Evolutionary conservation across 257 asterid species (phyloP).

Genomic region (Salvia rosmarinus): DNA sequence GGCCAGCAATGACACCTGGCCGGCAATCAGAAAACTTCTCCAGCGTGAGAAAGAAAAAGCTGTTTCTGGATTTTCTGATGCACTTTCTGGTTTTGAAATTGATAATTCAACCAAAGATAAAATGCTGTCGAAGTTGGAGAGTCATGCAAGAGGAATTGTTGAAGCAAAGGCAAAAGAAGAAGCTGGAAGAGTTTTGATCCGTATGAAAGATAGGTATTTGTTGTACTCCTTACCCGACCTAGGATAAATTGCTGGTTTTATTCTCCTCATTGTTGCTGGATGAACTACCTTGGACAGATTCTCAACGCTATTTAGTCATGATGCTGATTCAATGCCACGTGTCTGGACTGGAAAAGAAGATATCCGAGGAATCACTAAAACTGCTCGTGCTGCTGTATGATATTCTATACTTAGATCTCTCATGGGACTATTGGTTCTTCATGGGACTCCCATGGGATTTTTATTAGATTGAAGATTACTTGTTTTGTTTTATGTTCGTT

Average conservation of each 20-base stretch:
- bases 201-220: conserved; percentile 88
- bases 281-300: conserved; percentile 48
- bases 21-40: conserved; percentile 81
- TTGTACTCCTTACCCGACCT: conserved; percentile 26
- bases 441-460: conserved; percentile 4
- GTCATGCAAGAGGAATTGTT: conserved; percentile 77
- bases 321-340: conserved; percentile 84
- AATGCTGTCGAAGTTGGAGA: conserved; percentile 67
- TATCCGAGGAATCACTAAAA: conserved; percentile 72
- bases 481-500: conserved; percentile 6
- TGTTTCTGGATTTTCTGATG: conserved; percentile 59
- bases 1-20: conserved; percentile 91
- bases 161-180: conserved; percentile 92
- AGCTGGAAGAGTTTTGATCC: conserved; percentile 90
- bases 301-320: conserved; percentile 67
- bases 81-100: conserved; percentile 87
- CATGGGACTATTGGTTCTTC: conserved; percentile 18
- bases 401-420: conserved; percentile 30
- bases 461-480: conserved; percentile 1
- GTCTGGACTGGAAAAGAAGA: conserved; percentile 90
- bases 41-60: conserved; percentile 65
- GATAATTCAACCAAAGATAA: conserved; percentile 64
- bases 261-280: conserved; percentile 33
- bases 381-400: conserved; percentile 79
- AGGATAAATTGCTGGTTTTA: not conserved